These are phyloP conservation scores for Ammopiptanthus mongolicus DNA, from an alignment of 306 rosid species.

Conservation along the genomic window DNA sequence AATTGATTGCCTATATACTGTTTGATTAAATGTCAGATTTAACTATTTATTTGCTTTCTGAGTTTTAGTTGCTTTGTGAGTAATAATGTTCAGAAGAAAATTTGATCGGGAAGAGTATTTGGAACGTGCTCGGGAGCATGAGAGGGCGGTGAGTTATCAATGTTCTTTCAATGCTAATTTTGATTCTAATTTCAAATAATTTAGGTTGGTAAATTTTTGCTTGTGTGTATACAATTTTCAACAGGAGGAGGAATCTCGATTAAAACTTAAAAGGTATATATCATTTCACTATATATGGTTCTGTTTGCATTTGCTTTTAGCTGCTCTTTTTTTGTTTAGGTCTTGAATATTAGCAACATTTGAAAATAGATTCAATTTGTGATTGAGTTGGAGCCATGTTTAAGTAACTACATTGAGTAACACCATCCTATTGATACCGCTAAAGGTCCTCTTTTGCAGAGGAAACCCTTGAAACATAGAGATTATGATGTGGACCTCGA, in stretches of 20 bases:
- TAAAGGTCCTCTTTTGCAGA: slow-evolving; percentile 79
- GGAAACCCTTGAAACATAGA: slow-evolving; percentile 94
- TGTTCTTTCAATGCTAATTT: background rate
- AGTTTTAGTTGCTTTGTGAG: no score
- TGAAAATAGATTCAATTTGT: background rate
- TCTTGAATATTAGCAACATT: background rate
- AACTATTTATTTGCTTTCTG: no score
- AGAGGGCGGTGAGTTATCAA: slow-evolving; percentile 48
- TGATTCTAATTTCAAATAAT: background rate
- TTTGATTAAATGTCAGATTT: no score
- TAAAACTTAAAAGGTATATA: slow-evolving; percentile 67
- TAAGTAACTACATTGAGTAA: background rate
- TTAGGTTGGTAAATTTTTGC: background rate
- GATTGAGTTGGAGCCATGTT: background rate
- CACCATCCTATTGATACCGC: slow-evolving; percentile 33
- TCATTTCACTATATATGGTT: background rate
- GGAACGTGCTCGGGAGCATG: slow-evolving; percentile 91
- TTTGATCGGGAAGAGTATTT: slow-evolving; percentile 90
- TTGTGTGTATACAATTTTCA: slow-evolving; percentile 1
- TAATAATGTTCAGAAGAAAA: slow-evolving; percentile 58
- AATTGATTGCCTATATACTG: no score
- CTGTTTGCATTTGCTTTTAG: background rate
- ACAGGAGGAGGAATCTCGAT: slow-evolving; percentile 55
- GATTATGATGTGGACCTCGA: slow-evolving; percentile 96
- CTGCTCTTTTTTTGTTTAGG: background rate